Percentiles rank a stretch among this genome's conserved stretches.
phyloP scores from a whole-genome alignment of 2,329 filamentous ascomycete genomes.

The Aureobasidium musti region DNA sequence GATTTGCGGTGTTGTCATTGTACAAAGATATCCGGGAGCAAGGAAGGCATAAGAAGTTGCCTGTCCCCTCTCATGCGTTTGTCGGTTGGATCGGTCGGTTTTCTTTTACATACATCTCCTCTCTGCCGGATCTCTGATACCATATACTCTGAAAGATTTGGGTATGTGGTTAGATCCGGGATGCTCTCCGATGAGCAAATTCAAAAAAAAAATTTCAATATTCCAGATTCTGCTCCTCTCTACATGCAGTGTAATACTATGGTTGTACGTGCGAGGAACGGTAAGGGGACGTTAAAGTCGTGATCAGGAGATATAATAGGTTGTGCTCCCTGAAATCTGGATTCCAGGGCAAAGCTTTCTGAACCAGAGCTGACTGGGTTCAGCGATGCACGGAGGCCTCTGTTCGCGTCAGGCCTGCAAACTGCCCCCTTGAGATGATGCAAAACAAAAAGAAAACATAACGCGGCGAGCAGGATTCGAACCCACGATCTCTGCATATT shows the following conservation, averaged over 20 bases:
- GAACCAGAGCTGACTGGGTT: too few relatives aligned
- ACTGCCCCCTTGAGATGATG: too few relatives aligned
- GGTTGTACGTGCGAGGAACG: too few relatives aligned
- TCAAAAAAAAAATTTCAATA: background rate
- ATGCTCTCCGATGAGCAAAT: background rate
- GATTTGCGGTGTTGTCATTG: background rate
- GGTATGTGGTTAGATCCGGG: slow-evolving; percentile 21
- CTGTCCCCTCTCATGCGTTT: slow-evolving; percentile 18
- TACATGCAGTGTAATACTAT: too few relatives aligned
- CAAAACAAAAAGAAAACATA: background rate
- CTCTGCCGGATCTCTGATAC: slow-evolving; percentile 14
- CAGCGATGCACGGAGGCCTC: too few relatives aligned
- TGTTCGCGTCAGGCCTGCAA: too few relatives aligned
- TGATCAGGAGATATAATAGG: too few relatives aligned
- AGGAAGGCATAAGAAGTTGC: slow-evolving; percentile 7
- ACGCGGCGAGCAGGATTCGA: background rate
- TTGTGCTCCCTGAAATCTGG: too few relatives aligned
- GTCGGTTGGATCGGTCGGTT: background rate
- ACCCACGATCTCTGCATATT: slow-evolving; percentile 5
- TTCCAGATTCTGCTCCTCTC: background rate
- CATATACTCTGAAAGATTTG: slow-evolving; percentile 23
- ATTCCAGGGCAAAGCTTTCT: too few relatives aligned
- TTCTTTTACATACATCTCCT: slow-evolving; percentile 10
- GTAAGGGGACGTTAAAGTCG: too few relatives aligned
- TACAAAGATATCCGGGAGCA: slow-evolving; percentile 25